Evolutionary conservation across 805 yeast species (phyloP), one percentile per base, ranked within the genome.

Genomic region (Pichia paraexigua): DNA sequence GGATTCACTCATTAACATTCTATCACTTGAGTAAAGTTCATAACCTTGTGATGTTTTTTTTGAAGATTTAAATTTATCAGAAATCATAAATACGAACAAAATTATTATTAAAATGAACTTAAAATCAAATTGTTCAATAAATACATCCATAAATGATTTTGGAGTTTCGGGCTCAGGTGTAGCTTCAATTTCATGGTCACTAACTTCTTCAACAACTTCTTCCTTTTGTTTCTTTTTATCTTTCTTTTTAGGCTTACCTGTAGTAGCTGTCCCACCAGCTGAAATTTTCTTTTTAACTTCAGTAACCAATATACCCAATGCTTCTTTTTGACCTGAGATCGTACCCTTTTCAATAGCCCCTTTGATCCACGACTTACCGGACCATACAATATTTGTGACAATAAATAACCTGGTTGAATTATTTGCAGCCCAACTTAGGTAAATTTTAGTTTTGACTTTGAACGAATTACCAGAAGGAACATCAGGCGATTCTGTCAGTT

Each of bases 401-500:
- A 83, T 78, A 24, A 70, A 68, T 7, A 85, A 39, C 25, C 69
- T 70, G 0, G 91, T 84, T 10, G 65, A 53, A 61, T 82, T 82
- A 47, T 74, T 72, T 2, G 69, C 71, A 5, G 75, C 86, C 94
- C 95, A 86, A 12, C 79, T 72, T 8, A 85, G 65, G 57, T 74
- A 75, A 37, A 77, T 73, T 28, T 73, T 71, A 2, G 94, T 83
- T 49, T 74, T 72, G 3, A 84, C 85, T 45, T 75, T 72, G 58
- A 87, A 87, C 0, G 85, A 71, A 56, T 72, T 76, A 9, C 95
- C 94, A 35, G 86, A 80, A 0, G 95, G 95, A n/a, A 86, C 88
- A 68, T 86, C 94, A 0, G 94, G 95, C 0, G 89, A 83, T 46
- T 74, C 76, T 0, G 90, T 81, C 1, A 71, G 63, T 56, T 83